A percentile compares a stretch with the other conserved stretches of the same genome.
Evolutionary conservation across 1,284 basidiomycete genomes (phyloP).

Genomic region (Fomitopsis betulina): DNA sequence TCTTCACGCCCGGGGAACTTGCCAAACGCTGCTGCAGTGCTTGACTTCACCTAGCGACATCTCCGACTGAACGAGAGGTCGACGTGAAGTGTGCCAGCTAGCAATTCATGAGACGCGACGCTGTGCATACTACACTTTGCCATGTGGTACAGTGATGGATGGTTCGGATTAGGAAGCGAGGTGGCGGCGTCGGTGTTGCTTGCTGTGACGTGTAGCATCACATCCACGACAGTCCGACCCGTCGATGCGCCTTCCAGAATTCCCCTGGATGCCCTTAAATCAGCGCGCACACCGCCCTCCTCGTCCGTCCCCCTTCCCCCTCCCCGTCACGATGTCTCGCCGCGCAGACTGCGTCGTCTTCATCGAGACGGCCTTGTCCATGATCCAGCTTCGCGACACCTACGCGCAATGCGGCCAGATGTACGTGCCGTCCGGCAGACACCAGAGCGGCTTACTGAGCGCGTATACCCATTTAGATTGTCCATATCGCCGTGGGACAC

Average conservation of each 20-base stretch:
- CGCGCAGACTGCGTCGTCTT: conserved; percentile 23
- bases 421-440: conserved; percentile 20
- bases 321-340: conserved; percentile 1
- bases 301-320: neutral
- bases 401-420: conserved; percentile 33
- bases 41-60: too few species aligned
- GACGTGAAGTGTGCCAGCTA: too few species aligned
- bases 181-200: neutral
- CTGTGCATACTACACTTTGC: too few species aligned
- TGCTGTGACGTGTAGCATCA: neutral
- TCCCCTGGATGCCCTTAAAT: neutral
- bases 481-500: conserved; percentile 8
- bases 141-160: too few species aligned
- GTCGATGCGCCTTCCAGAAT: neutral
- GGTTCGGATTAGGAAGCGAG: too few species aligned
- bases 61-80: too few species aligned
- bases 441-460: neutral
- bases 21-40: too few species aligned
- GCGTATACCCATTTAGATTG: conserved; percentile 13
- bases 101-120: too few species aligned
- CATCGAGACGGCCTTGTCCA: conserved; percentile 25
- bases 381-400: conserved; percentile 24
- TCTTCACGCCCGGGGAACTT: too few species aligned
- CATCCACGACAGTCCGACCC: neutral
- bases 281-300: neutral